A percentile compares a stretch with the other conserved stretches of the same genome.
Conservation (phyloP, 306 rosid genomes). For the Castanopsis chinensis region DNA sequence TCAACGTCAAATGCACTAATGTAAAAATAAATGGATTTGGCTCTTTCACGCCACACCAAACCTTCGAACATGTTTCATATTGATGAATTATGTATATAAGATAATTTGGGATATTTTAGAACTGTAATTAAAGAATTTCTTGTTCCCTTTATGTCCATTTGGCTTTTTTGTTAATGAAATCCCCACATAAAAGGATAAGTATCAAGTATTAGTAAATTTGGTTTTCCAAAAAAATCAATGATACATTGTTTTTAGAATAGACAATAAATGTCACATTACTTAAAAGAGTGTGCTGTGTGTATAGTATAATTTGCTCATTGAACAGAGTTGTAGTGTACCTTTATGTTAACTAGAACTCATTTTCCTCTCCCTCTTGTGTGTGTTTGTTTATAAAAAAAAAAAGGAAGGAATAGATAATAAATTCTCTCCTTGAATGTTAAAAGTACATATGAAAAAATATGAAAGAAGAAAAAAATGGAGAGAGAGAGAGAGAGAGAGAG, state of each 20-base stretch:
- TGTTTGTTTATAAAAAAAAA: too few relatives aligned
- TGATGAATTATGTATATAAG: not conserved
- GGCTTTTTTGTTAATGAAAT: not conserved
- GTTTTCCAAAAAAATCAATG: not conserved
- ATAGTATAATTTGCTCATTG: accelerated
- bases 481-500: too few relatives aligned
- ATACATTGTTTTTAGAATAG: too few relatives aligned
- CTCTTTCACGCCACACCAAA: too few relatives aligned
- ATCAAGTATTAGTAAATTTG: not conserved
- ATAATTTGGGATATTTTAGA: not conserved
- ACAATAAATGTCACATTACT: too few relatives aligned
- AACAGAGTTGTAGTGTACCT: accelerated
- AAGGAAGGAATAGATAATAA: too few relatives aligned
- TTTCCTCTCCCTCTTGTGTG: accelerated
- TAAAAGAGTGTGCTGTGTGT: too few relatives aligned
- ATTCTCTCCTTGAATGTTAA: too few relatives aligned
- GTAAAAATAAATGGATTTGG: too few relatives aligned
- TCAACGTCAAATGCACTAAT: too few relatives aligned
- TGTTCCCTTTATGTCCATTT: not conserved
- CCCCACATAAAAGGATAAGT: not conserved
- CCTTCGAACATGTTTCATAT: not conserved
- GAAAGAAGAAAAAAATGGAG: too few relatives aligned
- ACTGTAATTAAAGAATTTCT: not conserved
- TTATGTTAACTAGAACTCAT: accelerated
- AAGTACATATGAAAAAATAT: too few relatives aligned